phyloP scores from a whole-genome alignment of 2,329 filamentous ascomycete genomes.

The Davidsoniella virescens region DNA sequence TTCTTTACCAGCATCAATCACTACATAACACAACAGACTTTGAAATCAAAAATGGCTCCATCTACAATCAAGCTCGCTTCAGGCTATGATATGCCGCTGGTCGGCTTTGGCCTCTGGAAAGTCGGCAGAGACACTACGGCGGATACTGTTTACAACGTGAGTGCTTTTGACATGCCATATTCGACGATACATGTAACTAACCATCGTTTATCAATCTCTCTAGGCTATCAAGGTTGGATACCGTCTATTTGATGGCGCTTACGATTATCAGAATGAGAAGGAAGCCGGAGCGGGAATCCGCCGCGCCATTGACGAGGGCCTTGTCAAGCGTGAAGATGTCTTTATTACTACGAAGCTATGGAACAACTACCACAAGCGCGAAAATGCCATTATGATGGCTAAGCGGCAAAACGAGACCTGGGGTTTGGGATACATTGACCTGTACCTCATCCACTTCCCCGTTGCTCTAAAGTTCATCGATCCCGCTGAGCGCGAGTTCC shows the following conservation, averaged over 20 bases:
- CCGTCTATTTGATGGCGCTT: constrained; percentile 43
- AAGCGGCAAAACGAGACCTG: constrained; percentile 67
- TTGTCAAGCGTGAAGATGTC: constrained; percentile 56
- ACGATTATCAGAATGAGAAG: constrained; percentile 69
- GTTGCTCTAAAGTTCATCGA: constrained; percentile 74
- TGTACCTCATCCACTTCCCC: constrained; percentile 82
- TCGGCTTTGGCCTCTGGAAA: constrained; percentile 73
- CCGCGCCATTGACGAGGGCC: constrained; percentile 59
- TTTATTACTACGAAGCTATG: constrained; percentile 90
- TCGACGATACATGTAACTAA: background rate
- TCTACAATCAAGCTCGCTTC: constrained; percentile 42
- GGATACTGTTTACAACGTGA: constrained; percentile 55
- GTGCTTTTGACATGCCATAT: background rate
- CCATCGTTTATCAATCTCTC: background rate
- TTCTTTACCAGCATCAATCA: too few species aligned
- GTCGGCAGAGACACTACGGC: constrained; percentile 57
- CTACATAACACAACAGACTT: too few species aligned
- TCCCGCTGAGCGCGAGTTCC: constrained; percentile 62
- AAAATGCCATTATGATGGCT: constrained; percentile 59
- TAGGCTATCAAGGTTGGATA: constrained; percentile 45
- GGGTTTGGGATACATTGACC: constrained; percentile 77
- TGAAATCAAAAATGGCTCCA: constrained; percentile 12
- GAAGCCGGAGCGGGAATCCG: constrained; percentile 62
- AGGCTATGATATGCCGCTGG: constrained; percentile 55
- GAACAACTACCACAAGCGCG: constrained; percentile 76